Percentiles rank a stretch among this genome's conserved stretches.
Evolutionary conservation across 2,329 filamentous ascomycete genomes (phyloP).

Genomic region (Allantophomopsis cytisporea): DNA sequence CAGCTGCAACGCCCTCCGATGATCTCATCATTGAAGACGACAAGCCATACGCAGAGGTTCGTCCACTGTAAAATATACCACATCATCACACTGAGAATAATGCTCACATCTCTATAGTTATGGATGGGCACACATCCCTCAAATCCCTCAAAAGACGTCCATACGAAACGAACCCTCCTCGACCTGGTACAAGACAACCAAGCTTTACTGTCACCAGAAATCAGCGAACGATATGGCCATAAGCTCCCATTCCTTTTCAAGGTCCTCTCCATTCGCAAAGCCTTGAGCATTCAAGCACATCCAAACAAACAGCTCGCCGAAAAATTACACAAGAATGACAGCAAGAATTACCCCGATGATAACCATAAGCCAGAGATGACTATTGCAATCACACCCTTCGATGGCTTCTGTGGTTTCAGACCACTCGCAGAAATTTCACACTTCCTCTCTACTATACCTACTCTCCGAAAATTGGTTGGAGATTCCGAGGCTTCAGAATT

Average conservation of each 20-base stretch:
- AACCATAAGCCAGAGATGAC: constrained; percentile 98
- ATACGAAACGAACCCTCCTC: constrained; percentile 72
- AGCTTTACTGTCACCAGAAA: constrained; percentile 60
- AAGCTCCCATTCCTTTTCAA: constrained; percentile 97
- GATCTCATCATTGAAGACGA: constrained; percentile 69
- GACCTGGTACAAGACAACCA: constrained; percentile 83
- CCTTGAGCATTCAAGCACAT: constrained; percentile 92
- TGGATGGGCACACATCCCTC: constrained; percentile 99
- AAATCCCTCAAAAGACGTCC: constrained; percentile 81
- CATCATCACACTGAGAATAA: not conserved
- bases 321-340: constrained; percentile 49
- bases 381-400: constrained; percentile 91
- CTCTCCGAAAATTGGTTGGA: constrained; percentile 54
- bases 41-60: constrained; percentile 87
- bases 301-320: constrained; percentile 89
- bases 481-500: constrained; percentile 46
- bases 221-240: constrained; percentile 61
- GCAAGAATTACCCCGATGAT: constrained; percentile 51
- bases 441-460: constrained; percentile 49
- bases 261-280: constrained; percentile 90
- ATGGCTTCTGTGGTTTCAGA: constrained; percentile 90
- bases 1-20: constrained; percentile 65
- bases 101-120: constrained; percentile 39
- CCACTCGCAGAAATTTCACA: constrained; percentile 76
- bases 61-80: constrained; percentile 6